Evolutionary conservation across 2,329 filamentous ascomycete species (phyloP).

Genomic region (Dryadomyces sulphureus): DNA sequence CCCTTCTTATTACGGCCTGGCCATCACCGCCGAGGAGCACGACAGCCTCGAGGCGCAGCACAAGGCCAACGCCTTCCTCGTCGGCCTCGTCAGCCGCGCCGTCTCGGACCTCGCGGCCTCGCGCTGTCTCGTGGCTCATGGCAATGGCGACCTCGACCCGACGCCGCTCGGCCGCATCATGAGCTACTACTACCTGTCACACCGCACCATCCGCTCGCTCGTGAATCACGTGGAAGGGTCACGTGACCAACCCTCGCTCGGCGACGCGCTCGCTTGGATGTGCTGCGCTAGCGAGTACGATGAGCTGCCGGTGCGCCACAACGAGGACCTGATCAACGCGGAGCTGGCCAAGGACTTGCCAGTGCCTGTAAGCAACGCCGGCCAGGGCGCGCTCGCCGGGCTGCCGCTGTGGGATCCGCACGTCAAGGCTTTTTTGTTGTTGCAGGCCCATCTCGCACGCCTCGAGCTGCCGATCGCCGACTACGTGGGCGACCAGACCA

Average conservation of each 20-base stretch:
- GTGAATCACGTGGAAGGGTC: slow-evolving; percentile 48
- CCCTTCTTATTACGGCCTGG: slow-evolving; percentile 90
- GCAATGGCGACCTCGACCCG: slow-evolving; percentile 77
- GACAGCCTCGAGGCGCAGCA: slow-evolving; percentile 56
- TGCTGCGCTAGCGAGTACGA: slow-evolving; percentile 89
- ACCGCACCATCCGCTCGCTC: slow-evolving; percentile 83
- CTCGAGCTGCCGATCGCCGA: slow-evolving; percentile 88
- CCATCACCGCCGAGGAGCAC: slow-evolving; percentile 72
- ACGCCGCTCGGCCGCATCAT: slow-evolving; percentile 95
- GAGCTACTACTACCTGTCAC: slow-evolving; percentile 97
- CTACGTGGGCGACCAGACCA: slow-evolving; percentile 87
- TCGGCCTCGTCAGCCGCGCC: slow-evolving; percentile 79
- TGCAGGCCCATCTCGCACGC: slow-evolving; percentile 90
- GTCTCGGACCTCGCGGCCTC: slow-evolving; percentile 70
- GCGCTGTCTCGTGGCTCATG: slow-evolving; percentile 66
- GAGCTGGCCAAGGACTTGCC: slow-evolving; percentile 75
- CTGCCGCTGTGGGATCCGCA: slow-evolving; percentile 98
- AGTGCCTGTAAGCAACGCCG: slow-evolving; percentile 19
- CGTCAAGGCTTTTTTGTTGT: slow-evolving; percentile 83
- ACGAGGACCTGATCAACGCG: slow-evolving; percentile 92
- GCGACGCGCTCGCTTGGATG: slow-evolving; percentile 83
- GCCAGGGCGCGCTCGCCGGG: slow-evolving; percentile 42
- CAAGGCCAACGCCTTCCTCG: slow-evolving; percentile 86
- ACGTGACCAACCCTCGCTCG: slow-evolving; percentile 35
- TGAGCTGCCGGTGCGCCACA: slow-evolving; percentile 92